phyloP scores from a whole-genome alignment of 148 eudicot genomes.

The Dysphania ambrosioides region DNA sequence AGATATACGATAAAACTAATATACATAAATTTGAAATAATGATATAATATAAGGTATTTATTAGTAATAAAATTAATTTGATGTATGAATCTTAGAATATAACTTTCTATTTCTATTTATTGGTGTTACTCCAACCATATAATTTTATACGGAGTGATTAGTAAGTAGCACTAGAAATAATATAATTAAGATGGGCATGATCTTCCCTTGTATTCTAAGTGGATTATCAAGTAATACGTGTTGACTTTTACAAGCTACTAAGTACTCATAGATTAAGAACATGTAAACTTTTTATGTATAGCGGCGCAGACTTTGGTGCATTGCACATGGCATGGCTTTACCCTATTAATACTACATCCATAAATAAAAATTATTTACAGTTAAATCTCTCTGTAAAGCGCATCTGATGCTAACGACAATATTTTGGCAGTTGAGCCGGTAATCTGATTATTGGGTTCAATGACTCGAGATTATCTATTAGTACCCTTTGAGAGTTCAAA shows the following conservation, averaged over 20 bases:
- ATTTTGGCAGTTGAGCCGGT: slow-evolving; percentile 20
- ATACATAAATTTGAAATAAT: too few relatives aligned
- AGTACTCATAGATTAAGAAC: slow-evolving; percentile 16
- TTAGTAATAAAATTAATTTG: too few relatives aligned
- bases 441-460: not conserved
- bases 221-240: not conserved
- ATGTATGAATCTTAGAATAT: too few relatives aligned
- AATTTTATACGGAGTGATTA: too few relatives aligned
- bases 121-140: too few relatives aligned
- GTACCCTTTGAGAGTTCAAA: too few relatives aligned
- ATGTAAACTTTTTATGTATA: slow-evolving; percentile 12
- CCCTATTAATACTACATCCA: not conserved
- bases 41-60: too few relatives aligned
- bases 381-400: slow-evolving; percentile 21
- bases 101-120: too few relatives aligned
- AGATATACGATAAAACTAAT: too few relatives aligned
- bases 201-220: not conserved
- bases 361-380: not conserved
- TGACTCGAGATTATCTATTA: too few relatives aligned
- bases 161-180: too few relatives aligned
- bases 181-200: not conserved
- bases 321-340: slow-evolving; percentile 27
- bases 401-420: slow-evolving; percentile 17
- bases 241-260: slow-evolving; percentile 5
- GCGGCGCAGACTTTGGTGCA: slow-evolving; percentile 30